Evolutionary conservation across 2,329 filamentous ascomycete species (phyloP).

Genomic region (Pseudocercospora pini-densiflorae): DNA sequence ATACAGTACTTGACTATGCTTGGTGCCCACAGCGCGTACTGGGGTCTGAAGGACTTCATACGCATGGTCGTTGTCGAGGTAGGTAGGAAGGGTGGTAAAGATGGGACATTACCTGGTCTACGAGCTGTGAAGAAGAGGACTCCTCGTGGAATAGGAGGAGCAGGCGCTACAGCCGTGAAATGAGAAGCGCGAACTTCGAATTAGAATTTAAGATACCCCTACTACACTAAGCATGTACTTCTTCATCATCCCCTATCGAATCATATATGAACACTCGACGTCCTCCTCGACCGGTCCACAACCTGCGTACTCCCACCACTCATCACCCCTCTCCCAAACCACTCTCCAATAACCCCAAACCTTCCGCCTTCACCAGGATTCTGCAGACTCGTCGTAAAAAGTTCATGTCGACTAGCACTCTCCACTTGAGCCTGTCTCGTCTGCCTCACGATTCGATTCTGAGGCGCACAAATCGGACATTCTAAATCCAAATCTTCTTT

Average conservation of each 20-base stretch:
- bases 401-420: slow-evolving; percentile 81
- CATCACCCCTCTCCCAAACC: slow-evolving; percentile 95
- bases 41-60: slow-evolving; percentile 86
- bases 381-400: slow-evolving; percentile 82
- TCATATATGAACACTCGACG: neutral
- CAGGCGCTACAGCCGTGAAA: neutral
- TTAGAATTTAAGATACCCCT: neutral
- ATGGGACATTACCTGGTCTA: slow-evolving; percentile 58
- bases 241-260: neutral
- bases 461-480: slow-evolving; percentile 82
- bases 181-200: neutral
- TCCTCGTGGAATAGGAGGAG: neutral
- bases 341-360: slow-evolving; percentile 90
- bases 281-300: slow-evolving; percentile 8
- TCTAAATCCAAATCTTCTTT: slow-evolving; percentile 69
- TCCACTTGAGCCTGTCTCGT: slow-evolving; percentile 87
- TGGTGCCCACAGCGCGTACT: slow-evolving; percentile 93
- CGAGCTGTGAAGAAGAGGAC: slow-evolving; percentile 59
- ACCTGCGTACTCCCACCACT: slow-evolving; percentile 43
- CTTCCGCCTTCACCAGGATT: slow-evolving; percentile 66
- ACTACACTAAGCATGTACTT: neutral
- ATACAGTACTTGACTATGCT: slow-evolving; percentile 98
- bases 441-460: slow-evolving; percentile 86
- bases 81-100: slow-evolving; percentile 72
- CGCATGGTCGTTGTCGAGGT: slow-evolving; percentile 87